Base-by-base conservation (phyloP, 1,139 yeast genomes). In the Sugiyamaella xylanicola region DNA sequence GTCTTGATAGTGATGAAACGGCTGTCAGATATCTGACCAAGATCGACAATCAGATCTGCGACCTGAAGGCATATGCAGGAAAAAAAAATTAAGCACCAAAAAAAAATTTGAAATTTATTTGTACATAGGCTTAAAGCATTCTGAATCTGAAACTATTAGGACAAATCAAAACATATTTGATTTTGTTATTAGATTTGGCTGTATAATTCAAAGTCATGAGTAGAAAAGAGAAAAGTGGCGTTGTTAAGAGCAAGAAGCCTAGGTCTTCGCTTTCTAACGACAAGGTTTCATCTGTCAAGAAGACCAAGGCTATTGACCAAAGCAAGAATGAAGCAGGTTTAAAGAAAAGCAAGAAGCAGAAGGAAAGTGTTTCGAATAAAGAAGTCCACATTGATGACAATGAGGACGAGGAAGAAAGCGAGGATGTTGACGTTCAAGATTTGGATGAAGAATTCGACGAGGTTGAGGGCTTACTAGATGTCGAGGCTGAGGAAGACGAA, bases 361-460 rank as follows among this genome's bases (percentile, higher is more conserved):
- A 40, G 11, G 59, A 47, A 55, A 40, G n/a, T 44, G 13, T n/a
- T 27, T 27, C 48, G 39, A 58, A n/a, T 47, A 32, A 53, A 29
- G 60, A 61, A 44, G 40, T 46, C 49, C 57, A 56, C 51, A 59
- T 29, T 32, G 59, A 59, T 42, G 56, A 29, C 7, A 19, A 48
- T 48, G 49, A 57, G 56, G 55, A 57, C 9, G 63, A 60, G 13
- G 55, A 57, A 11, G 63, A 60, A n/a, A 58, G 56, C 16, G 61
- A 49, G n/a, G 63, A 63, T 35, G 63, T 58, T 11, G 63, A 58
- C 39, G 67, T 59, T 9, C 66, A 66, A 32, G 68, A 64, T 48
- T 61, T 65, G 36, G 69, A 65, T 39, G 63, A 59, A 25, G 65
- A 62, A 9, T 59, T 60, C 13, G 65, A 60, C 15, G 65, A 62